Evolutionary conservation across 371 early-diverging fungal genomes (phyloP).

Genomic region (Mucor irregularis): DNA sequence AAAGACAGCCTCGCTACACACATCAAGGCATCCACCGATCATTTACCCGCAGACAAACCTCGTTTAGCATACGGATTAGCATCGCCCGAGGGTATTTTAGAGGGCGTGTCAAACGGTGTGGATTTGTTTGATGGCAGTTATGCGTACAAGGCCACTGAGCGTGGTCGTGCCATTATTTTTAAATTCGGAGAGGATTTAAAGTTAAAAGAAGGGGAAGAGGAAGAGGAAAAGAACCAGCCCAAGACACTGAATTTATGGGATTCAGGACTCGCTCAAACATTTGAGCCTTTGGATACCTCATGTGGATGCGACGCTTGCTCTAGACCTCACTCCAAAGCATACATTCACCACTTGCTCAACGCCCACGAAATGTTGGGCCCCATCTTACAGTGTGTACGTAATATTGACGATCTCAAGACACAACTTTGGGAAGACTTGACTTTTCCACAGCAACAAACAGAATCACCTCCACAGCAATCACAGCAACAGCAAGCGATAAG

Average conservation of each 20-base stretch:
- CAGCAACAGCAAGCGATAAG: no score
- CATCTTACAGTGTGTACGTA: no score
- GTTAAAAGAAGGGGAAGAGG: neutral
- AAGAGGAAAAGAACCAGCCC: conserved; percentile 5
- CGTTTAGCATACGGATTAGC: conserved; percentile 49
- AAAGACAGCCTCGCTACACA: conserved; percentile 13
- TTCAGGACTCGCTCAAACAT: conserved; percentile 47
- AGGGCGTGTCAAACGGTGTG: conserved; percentile 62
- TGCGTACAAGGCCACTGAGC: conserved; percentile 45
- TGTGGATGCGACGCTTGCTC: conserved; percentile 73
- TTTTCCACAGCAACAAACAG: neutral
- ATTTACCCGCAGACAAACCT: conserved; percentile 48
- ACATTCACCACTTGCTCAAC: conserved; percentile 74
- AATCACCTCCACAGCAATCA: neutral
- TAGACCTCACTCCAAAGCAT: conserved; percentile 69
- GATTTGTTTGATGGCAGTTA: conserved; percentile 75
- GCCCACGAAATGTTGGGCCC: conserved; percentile 82
- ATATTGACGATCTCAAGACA: neutral
- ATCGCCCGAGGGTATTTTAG: conserved; percentile 59
- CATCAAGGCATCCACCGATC: conserved; percentile 34
- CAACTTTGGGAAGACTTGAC: neutral
- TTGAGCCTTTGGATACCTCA: conserved; percentile 58
- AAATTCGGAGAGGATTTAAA: conserved; percentile 31
- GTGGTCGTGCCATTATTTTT: conserved; percentile 45
- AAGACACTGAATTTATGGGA: conserved; percentile 61